These are phyloP conservation scores for Sporothrix sp. DNA, from an alignment of 2,329 filamentous ascomycete species.

Conservation along the genomic window DNA sequence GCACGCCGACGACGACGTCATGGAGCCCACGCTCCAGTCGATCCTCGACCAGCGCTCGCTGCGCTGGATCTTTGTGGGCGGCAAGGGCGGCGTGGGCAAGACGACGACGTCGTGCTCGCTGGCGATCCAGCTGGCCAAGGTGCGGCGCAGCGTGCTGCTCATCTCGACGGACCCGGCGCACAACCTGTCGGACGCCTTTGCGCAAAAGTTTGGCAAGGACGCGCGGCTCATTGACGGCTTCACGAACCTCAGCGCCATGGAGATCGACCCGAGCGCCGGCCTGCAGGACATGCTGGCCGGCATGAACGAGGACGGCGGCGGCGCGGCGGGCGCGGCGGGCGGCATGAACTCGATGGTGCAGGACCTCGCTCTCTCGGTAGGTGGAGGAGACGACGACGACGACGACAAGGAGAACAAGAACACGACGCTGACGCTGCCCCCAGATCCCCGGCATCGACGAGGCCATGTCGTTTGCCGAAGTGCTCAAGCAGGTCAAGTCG, in stretches of 20 bases:
- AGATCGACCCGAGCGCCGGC: conserved; percentile 96
- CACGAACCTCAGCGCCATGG: conserved; percentile 92
- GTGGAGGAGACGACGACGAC: no score
- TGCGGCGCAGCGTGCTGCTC: conserved; percentile 88
- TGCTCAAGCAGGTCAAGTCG: conserved; percentile 97
- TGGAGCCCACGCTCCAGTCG: conserved; percentile 88
- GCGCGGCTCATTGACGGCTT: conserved; percentile 87
- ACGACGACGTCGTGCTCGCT: conserved; percentile 99
- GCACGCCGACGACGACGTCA: conserved; percentile 57
- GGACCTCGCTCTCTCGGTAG: conserved; percentile 86
- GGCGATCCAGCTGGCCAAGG: conserved; percentile 91
- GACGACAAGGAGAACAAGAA: no score
- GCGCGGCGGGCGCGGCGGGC: conserved; percentile 31
- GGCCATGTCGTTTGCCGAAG: conserved; percentile 98
- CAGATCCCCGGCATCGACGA: conserved; percentile 99
- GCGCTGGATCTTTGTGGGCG: conserved; percentile 98
- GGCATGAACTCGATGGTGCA: conserved; percentile 95
- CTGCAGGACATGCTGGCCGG: conserved; percentile 88
- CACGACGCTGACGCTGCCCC: no score
- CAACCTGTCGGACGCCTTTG: conserved; percentile 95
- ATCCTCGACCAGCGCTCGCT: conserved; percentile 92
- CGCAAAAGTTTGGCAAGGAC: conserved; percentile 99
- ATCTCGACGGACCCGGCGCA: conserved; percentile 98
- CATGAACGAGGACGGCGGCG: conserved; percentile 54
- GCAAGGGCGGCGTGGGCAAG: conserved; percentile 97